Evolutionary conservation across 73 alveolate species (phyloP), one percentile per base, ranked within the genome.

Genomic region (Paramecium tetraurelia): DNA sequence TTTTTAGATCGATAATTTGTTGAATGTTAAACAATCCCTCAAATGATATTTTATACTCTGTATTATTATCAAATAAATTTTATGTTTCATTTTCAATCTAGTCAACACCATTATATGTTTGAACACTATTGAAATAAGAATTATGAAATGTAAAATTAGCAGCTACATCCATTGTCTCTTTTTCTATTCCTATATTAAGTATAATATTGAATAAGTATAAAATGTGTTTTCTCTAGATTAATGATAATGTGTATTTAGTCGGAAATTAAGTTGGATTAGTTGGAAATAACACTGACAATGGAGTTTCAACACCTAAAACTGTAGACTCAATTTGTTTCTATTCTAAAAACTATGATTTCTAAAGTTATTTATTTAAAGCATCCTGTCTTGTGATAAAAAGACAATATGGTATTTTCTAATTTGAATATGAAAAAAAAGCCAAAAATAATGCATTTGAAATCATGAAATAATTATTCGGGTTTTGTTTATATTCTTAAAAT

Each of bases 71-170:
- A 41, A 44, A 41, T 43, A 80, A 21, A 80, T 27, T 46, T 20
- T 24, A 38, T 21, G 46, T 43, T 31, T 44, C 57, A 22, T 44
- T 22, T 46, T 33, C 43, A 35, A 36, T 72, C 18, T 22, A 35
- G 43, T 80, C 90, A n/a, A 80, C 24, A 4, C 90, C 90, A 80
- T 80, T 80, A 27, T 80, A 80, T 24, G 72, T 80, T 80, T 48
- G 5, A 3, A 44, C 16, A 48, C 70, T 48, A 80, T 80, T 40
- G 33, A 12, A 46, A 80, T 80, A 80, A 44, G 76, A 44, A 8
- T 80, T 80, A 20, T 41, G 76, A 80, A 80, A 80, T 18, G 35
- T 11, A 48, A 41, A 80, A 80, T 80, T 80, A 5, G 90, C 90
- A 48, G 76, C 90, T 0, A 80, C 29, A 80, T 80, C 90, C 14